Conservation (phyloP, 805 yeast species). For the Yarrowia yakushimensis region DNA sequence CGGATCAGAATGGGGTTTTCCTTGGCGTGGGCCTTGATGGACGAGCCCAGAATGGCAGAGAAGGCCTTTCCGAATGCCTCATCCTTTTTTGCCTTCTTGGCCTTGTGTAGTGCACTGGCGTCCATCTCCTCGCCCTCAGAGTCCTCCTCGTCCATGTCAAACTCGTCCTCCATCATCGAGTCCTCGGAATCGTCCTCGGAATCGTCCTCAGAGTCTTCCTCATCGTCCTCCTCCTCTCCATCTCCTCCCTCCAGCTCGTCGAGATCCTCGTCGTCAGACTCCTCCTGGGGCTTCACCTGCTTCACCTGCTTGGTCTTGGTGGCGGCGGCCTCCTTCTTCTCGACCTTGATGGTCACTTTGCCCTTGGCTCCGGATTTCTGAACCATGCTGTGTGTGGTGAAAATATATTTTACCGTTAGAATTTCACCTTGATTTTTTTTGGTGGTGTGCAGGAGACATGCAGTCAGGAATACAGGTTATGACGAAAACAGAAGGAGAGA, state of each 20-base stretch:
- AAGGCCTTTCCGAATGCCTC: slow-evolving; percentile 78
- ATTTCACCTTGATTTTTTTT: slow-evolving; percentile 10
- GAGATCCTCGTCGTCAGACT: slow-evolving; percentile 26
- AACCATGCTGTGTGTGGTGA: slow-evolving; percentile 1
- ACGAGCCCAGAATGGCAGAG: slow-evolving; percentile 76
- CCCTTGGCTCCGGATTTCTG: slow-evolving; percentile 10
- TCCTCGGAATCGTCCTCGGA: slow-evolving; percentile 15
- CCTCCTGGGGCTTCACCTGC: neutral
- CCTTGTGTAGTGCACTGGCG: slow-evolving; percentile 33
- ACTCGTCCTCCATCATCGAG: slow-evolving; percentile 17
- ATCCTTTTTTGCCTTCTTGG: slow-evolving; percentile 61
- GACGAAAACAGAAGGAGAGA: neutral
- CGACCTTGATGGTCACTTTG: neutral
- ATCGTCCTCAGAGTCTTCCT: slow-evolving; percentile 25
- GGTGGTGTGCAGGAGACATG: slow-evolving; percentile 6
- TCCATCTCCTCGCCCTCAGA: slow-evolving; percentile 26
- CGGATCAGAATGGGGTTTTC: slow-evolving; percentile 88
- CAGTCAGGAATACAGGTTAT: neutral
- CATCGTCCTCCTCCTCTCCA: slow-evolving; percentile 2
- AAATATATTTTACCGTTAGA: neutral
- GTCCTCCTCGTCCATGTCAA: slow-evolving; percentile 4
- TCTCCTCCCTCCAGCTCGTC: slow-evolving; percentile 22
- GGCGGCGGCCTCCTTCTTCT: neutral
- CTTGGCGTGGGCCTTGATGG: slow-evolving; percentile 82
- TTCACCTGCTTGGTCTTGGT: neutral